phyloP scores from a whole-genome alignment of 2,329 filamentous ascomycete genomes.

The Cryphonectria carpinicola region DNA sequence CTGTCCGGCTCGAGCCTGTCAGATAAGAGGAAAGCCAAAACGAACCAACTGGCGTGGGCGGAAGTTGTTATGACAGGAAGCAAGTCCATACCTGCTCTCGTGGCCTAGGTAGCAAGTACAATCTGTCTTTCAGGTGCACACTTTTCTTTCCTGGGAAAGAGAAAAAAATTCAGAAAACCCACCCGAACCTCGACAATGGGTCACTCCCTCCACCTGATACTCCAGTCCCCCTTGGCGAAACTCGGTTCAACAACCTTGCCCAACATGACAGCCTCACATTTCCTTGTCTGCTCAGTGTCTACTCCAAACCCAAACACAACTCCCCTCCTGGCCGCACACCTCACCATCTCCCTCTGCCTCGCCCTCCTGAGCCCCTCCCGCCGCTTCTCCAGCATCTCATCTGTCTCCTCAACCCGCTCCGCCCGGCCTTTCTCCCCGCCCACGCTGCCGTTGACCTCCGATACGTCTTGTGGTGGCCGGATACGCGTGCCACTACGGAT shows the following conservation, averaged over 20 bases:
- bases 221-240: conserved; percentile 65
- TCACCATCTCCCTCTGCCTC: conserved; percentile 60
- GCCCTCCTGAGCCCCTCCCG: conserved; percentile 49
- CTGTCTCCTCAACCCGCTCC: conserved; percentile 55
- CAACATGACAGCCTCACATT: conserved; percentile 63
- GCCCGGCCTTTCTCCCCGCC: conserved; percentile 59
- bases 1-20: too few species aligned
- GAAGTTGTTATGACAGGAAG: too few species aligned
- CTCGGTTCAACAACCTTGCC: conserved; percentile 62
- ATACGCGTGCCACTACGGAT: conserved; percentile 43
- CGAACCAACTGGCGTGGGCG: too few species aligned
- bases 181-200: not conserved
- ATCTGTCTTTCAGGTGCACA: not conserved
- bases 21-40: too few species aligned
- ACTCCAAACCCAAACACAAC: conserved; percentile 57
- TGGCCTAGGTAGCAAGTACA: too few species aligned
- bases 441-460: conserved; percentile 60
- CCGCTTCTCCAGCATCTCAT: conserved; percentile 54
- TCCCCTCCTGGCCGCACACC: conserved; percentile 64
- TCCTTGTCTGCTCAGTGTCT: conserved; percentile 38
- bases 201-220: conserved; percentile 58
- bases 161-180: too few species aligned
- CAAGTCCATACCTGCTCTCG: too few species aligned
- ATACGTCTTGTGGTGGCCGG: conserved; percentile 42
- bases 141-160: too few species aligned